A percentile compares a stretch with the other conserved stretches of the same genome.
phyloP scores from a whole-genome alignment of 257 asterid genomes.

The Nicotiana paniculata region DNA sequence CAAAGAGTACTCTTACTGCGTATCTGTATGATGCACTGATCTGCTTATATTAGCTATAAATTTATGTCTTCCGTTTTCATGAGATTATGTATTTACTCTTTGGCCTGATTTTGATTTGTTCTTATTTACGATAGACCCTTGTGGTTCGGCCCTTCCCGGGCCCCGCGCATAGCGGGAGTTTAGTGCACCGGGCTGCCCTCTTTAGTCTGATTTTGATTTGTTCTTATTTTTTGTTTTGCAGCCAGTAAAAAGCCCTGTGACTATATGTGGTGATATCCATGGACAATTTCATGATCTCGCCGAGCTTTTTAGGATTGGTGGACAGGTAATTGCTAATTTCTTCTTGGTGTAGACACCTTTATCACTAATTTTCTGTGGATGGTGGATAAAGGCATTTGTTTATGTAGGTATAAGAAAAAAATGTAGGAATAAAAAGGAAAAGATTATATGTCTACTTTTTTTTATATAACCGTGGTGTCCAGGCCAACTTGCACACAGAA shows the following conservation, averaged over 20 bases:
- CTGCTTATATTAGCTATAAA: neutral
- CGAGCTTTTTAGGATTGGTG: constrained; percentile 95
- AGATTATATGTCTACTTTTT: neutral
- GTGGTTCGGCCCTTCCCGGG: too few species aligned
- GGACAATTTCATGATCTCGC: constrained; percentile 98
- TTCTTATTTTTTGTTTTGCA: constrained; percentile 34
- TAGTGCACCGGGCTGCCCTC: too few species aligned
- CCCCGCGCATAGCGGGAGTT: too few species aligned
- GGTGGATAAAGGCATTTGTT: neutral
- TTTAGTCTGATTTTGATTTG: too few species aligned
- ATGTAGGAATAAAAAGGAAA: neutral
- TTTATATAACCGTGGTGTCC: too few species aligned
- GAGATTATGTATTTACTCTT: neutral
- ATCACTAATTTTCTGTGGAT: neutral
- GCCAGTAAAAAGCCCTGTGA: constrained; percentile 96
- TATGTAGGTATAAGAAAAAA: neutral
- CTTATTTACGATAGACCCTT: neutral
- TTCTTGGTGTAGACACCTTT: neutral
- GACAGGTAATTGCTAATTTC: constrained; percentile 53
- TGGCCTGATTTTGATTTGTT: constrained; percentile 1
- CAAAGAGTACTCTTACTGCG: neutral
- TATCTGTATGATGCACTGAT: neutral
- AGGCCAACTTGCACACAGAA: too few species aligned
- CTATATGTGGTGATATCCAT: constrained; percentile 95
- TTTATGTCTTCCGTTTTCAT: neutral